Base-by-base conservation (phyloP, 1,284 basidiomycete species). In the Vanrija pseudolonga region DNA sequence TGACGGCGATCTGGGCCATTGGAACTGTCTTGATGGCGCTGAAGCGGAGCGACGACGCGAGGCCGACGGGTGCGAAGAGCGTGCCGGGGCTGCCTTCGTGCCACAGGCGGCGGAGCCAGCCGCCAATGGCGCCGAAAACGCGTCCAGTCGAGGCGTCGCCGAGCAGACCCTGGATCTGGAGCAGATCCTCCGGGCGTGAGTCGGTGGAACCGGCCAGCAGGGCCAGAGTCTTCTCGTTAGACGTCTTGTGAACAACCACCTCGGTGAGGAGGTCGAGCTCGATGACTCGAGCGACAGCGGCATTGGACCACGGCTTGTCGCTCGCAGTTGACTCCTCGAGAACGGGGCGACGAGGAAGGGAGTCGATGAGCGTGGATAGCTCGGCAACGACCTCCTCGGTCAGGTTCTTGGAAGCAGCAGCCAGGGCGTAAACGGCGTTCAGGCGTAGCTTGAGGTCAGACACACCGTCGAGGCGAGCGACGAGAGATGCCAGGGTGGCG, bases 91-190 rank as follows among this genome's bases (percentile, higher is more conserved):
- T 64, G 20, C 49, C 47, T 3, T 42, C 26, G 9, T 36, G 28
- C 68, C 68, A 72, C 6, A 67, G 45, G 11, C 62, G 57, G 22
- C 61, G 50, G 40, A 72, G 50, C 64, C 66, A 69, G 6, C 52
- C 56, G 12, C 45, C 32, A 9, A 61, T 44, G 0, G 59, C 52
- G n/a, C 39, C 55, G 14, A 63, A 51, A 5, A 45, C 53, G 5
- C 50, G 43, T 19, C 55, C 52, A 5, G 41, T 11, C 1, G 37
- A 49, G 7, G 39, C 12, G 23, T 47, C 46, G 12, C 36, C 46
- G 5, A 38, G 23, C 1, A 50, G 48, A 41, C 41, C 40, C 36
- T 53, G 52, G n/a, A 55, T 37, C 39, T 50, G 45, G 15, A 60
- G 47, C 3, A 60, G 55, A 24, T 60, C 52, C 6, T 42, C 37